These are phyloP conservation scores for Candida multigemmis DNA, from an alignment of 805 yeast genomes.

Conservation along the genomic window DNA sequence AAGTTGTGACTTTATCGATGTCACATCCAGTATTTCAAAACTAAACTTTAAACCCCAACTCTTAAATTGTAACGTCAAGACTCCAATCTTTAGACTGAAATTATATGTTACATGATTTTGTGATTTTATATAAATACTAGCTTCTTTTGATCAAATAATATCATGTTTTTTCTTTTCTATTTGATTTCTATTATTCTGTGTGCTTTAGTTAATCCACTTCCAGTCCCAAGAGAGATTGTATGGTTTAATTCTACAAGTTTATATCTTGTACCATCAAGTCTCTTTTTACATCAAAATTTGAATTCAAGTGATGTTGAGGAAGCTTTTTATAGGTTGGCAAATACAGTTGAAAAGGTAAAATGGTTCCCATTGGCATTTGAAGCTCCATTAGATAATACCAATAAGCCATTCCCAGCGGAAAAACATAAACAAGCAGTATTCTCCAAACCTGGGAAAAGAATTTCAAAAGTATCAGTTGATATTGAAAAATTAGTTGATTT, in stretches of 20 bases:
- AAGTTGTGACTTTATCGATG: no score
- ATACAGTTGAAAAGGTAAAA: conserved; percentile 10
- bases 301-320: conserved; percentile 1
- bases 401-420: not conserved
- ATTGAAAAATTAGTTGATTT: conserved; percentile 9
- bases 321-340: conserved; percentile 2
- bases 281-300: no score
- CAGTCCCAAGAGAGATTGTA: conserved; percentile 4
- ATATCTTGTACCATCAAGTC: no score
- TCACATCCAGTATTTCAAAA: no score
- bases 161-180: no score
- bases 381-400: conserved; percentile 6
- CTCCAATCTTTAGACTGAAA: no score
- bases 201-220: conserved; percentile 16
- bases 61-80: no score
- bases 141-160: no score
- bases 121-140: no score
- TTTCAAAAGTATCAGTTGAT: conserved; percentile 1
- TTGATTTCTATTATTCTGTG: no score
- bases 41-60: no score
- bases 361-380: conserved; percentile 28
- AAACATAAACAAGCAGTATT: not conserved
- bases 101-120: no score
- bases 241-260: conserved; percentile 5
- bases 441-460: not conserved